Evolutionary conservation across 2,329 filamentous ascomycete genomes (phyloP), one percentile per base, ranked within the genome.

Genomic region (Epichloe sylvatica): DNA sequence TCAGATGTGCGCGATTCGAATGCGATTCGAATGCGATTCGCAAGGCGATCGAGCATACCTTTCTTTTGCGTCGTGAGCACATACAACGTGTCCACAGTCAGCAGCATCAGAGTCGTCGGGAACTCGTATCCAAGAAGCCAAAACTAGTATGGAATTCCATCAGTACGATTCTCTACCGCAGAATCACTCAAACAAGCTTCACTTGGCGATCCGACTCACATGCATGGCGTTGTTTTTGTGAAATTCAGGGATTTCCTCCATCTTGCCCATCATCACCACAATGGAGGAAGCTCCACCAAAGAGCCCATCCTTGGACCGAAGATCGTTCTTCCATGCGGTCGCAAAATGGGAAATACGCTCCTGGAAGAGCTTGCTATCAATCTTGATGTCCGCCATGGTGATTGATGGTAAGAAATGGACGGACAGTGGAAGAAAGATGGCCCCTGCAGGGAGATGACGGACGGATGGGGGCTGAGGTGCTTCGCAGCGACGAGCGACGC

Each of bases 41-140:
- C 21, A 19, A 17, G 5, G 21, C 6, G 6, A 38, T 35, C 6
- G 21, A n/a, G 8, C 57, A 40, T 64, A 94, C 89, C 91, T 80
- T 98, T 98, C 6, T 25, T 72, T 98, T 98, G 84, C 5, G 92
- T 98, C 6, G 92, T 98, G 56, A 98, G 81, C 52, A 97, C 84
- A 69, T 92, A 94, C 59, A 97, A 75, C 44, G 81, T 81, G 53
- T 97, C 92, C 53, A 83, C 72, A 1, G 91, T 97, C 65, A 98
- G 82, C 47, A 98, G 77, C 74, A 98, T 88, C 55, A 98, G 74
- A 0, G 92, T 98, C 38, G 91, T 90, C 35, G 92, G 92, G 63
- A 98, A 98, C 67, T 98, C 92, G 74, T 98, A 98, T 60, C 92
- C 92, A 54, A 98, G 79, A 49, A 98, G 77, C 94, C 94, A 98